Conservation (phyloP, 768 basidiomycete species). For the Cubamyces sp. region DNA sequence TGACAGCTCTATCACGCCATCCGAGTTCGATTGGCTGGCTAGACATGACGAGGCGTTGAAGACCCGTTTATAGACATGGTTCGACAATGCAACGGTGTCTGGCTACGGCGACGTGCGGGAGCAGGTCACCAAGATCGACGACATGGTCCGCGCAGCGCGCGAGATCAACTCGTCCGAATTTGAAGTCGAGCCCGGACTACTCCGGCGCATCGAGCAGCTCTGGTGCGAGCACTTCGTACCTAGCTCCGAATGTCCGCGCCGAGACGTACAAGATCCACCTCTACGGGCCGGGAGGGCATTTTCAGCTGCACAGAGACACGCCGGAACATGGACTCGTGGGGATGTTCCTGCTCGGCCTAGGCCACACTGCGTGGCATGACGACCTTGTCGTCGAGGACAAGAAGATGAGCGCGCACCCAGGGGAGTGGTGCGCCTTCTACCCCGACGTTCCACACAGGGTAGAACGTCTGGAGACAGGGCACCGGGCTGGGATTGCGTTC, state of each 20-base stretch:
- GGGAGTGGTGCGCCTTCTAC: constrained; percentile 38
- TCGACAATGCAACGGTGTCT: constrained; percentile 24
- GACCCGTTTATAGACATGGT: constrained; percentile 7
- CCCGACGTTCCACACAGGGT: constrained; percentile 37
- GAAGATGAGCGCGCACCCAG: constrained; percentile 3
- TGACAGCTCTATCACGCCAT: background rate
- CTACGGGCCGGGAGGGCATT: constrained; percentile 27
- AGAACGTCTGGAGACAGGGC: constrained; percentile 6
- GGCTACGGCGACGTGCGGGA: constrained; percentile 34
- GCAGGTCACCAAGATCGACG: constrained; percentile 32
- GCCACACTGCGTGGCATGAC: constrained; percentile 26
- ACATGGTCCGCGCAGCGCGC: constrained; percentile 32
- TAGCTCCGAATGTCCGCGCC: constrained; percentile 29
- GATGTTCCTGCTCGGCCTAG: constrained; percentile 39
- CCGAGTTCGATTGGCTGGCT: background rate
- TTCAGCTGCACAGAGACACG: constrained; percentile 36
- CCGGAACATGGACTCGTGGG: constrained; percentile 36
- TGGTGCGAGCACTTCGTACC: constrained; percentile 32
- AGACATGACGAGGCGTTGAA: no score
- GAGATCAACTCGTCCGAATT: constrained; percentile 33
- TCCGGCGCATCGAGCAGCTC: constrained; percentile 18
- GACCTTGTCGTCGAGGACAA: background rate
- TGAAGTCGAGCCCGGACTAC: constrained; percentile 23
- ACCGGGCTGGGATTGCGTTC: constrained; percentile 38
- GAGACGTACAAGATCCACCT: constrained; percentile 40